phyloP scores from a whole-genome alignment of 306 rosid genomes.

The Vigna angularis region DNA sequence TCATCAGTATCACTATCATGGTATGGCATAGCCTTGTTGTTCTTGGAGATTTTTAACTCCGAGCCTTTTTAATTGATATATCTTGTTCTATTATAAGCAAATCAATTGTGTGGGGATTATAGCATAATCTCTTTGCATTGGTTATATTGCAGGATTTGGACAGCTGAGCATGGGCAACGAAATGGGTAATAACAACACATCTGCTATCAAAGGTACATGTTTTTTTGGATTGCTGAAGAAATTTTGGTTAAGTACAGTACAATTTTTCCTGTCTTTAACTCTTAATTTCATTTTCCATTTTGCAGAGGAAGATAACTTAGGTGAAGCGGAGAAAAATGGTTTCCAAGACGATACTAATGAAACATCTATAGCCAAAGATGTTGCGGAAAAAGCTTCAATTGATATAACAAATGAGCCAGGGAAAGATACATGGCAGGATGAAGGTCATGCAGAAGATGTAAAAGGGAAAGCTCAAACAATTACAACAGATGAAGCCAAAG shows the following conservation, averaged over 20 bases:
- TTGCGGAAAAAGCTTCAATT: constrained; percentile 46
- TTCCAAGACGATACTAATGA: constrained; percentile 33
- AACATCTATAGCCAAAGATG: constrained; percentile 39
- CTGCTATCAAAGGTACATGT: constrained; percentile 71
- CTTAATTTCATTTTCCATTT: constrained; percentile 8
- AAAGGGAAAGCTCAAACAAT: constrained; percentile 47
- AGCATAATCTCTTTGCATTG: constrained; percentile 38
- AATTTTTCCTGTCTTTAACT: background rate
- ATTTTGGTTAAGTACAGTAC: constrained; percentile 3
- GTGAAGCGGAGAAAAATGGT: constrained; percentile 41
- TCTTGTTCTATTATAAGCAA: constrained; percentile 40
- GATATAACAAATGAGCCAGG: constrained; percentile 37
- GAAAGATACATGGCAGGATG: constrained; percentile 31
- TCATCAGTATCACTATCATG: constrained; percentile 67
- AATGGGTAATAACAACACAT: constrained; percentile 80
- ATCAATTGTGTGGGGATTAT: constrained; percentile 31
- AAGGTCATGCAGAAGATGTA: constrained; percentile 39
- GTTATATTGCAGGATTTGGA: constrained; percentile 65
- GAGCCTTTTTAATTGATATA: constrained; percentile 33
- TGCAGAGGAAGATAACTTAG: constrained; percentile 67
- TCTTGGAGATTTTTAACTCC: constrained; percentile 36
- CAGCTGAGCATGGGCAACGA: constrained; percentile 80
- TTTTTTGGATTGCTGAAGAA: constrained; percentile 8
- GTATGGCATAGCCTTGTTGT: constrained; percentile 49
- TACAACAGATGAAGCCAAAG: constrained; percentile 42